Evolutionary conservation across 208 protist species (phyloP).

Genomic region (Trypanosoma lewisi): DNA sequence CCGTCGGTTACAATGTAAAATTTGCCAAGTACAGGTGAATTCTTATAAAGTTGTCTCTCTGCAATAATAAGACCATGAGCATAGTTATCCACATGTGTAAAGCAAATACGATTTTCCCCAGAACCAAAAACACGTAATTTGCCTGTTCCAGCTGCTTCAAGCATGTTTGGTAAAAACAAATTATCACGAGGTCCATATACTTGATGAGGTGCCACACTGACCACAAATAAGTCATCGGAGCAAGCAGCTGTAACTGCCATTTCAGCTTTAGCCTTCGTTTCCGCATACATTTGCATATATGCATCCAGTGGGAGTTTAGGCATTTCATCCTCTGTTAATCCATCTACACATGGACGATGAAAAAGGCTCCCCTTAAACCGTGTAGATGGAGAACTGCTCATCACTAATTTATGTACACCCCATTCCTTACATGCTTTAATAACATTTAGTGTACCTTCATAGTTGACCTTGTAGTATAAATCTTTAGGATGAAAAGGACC

Average conservation of each 20-base stretch:
- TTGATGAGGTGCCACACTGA: constrained; percentile 93
- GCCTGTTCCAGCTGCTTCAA: constrained; percentile 91
- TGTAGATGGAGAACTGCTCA: constrained; percentile 93
- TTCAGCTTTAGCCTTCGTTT: constrained; percentile 92
- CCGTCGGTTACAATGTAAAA: constrained; percentile 96
- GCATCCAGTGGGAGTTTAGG: constrained; percentile 74
- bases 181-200: constrained; percentile 95
- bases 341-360: constrained; percentile 89
- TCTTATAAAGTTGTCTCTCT: constrained; percentile 85
- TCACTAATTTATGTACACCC: constrained; percentile 91
- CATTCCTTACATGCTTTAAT: constrained; percentile 90
- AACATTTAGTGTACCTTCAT: constrained; percentile 92
- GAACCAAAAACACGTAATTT: constrained; percentile 92
- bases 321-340: constrained; percentile 90
- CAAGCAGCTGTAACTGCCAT: constrained; percentile 78
- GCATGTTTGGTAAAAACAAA: constrained; percentile 94
- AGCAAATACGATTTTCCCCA: constrained; percentile 93
- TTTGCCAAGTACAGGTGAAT: constrained; percentile 88
- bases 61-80: constrained; percentile 93
- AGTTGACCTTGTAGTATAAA: constrained; percentile 91
- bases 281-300: constrained; percentile 94
- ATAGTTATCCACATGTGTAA: constrained; percentile 96
- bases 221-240: constrained; percentile 83
- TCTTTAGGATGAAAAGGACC: constrained; percentile 91
- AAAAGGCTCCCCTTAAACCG: constrained; percentile 90